Evolutionary conservation across 225 moss, liverwort and hornwort genomes (phyloP), one percentile per base, ranked within the genome.

Genomic region (Antitrichia curtipendula): DNA sequence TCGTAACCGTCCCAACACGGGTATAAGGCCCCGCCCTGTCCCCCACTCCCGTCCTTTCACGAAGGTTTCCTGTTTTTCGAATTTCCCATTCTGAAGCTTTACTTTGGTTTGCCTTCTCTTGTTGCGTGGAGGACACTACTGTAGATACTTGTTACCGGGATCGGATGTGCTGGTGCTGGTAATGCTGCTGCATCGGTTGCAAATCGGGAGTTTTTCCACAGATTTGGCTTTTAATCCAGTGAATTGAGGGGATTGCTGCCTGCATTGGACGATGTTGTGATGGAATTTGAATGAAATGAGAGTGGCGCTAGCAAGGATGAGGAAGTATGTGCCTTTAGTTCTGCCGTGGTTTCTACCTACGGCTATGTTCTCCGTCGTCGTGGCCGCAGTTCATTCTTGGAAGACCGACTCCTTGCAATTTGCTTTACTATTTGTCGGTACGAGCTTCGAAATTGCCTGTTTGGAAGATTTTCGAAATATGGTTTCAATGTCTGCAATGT

Each of bases 381-480:
- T 94, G 88, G 91, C 94, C 72, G 92, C 94, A 25, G 94, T 94
- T 75, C 91, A 91, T 85, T 89, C 94, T 52, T 94, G 93, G 93
- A 87, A 88, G 88, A 87, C 90, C 19, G 91, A 93, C 64, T 94
- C 94, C 76, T 74, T 94, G 70, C 92, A 86, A 88, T 90, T 88
- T 61, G 91, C 91, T 29, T 68, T 94, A 15, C 87, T 94, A 21
- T 93, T 93, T 88, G 94, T 94, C 59, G 94, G 94, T 94, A 80
- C 75, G 86, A 82, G 56, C 82, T 70, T 38, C 61, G 49, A 63
- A 73, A 58, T 40, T 24, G 18, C 59, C 41, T 53, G 40, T 56
- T 82, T 61, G 8, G 66, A 75, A 38, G 40, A 69, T 41, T 38
- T 74, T 52, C 62, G 24, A 27, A 78, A 31, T 29, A 22, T 74